Conservation (phyloP, 176 grass and related monocot species). For the Phoenix dactylifera region DNA sequence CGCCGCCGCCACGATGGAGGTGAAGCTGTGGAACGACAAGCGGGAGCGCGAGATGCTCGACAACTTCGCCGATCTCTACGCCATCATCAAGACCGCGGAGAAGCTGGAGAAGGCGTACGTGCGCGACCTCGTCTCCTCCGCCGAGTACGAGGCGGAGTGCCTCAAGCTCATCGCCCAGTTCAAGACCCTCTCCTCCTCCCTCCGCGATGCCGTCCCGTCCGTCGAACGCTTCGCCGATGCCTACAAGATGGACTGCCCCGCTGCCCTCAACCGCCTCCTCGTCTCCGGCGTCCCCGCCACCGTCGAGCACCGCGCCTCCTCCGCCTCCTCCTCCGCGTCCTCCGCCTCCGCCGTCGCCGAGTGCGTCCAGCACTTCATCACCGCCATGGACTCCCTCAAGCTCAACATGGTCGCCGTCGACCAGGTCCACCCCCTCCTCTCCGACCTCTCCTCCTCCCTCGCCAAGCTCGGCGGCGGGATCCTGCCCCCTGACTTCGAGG, state of each 20-base stretch:
- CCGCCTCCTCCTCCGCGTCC: slow-evolving; percentile 26
- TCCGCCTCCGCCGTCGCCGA: slow-evolving; percentile 57
- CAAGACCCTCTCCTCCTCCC: slow-evolving; percentile 76
- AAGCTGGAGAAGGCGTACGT: slow-evolving; percentile 98
- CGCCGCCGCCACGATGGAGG: slow-evolving; percentile 40
- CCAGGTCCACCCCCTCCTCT: slow-evolving; percentile 85
- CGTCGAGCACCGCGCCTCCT: slow-evolving; percentile 70
- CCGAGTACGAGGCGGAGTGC: slow-evolving; percentile 94
- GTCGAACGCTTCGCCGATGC: slow-evolving; percentile 73
- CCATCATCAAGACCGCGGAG: slow-evolving; percentile 91
- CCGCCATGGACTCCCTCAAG: slow-evolving; percentile 90
- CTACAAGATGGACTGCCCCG: slow-evolving; percentile 86
- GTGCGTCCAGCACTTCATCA: slow-evolving; percentile 94
- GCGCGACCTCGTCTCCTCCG: slow-evolving; percentile 80
- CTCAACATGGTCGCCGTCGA: slow-evolving; percentile 96
- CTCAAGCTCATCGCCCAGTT: slow-evolving; percentile 96
- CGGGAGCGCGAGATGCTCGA: slow-evolving; percentile 82
- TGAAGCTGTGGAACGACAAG: slow-evolving; percentile 93
- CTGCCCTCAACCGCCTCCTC: slow-evolving; percentile 80
- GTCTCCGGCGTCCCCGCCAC: slow-evolving; percentile 86
- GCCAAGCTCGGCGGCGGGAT: slow-evolving; percentile 45
- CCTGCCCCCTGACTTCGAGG: slow-evolving; percentile 80
- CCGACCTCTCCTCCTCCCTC: slow-evolving; percentile 76
- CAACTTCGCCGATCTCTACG: slow-evolving; percentile 87
- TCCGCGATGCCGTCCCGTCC: slow-evolving; percentile 56